Percentiles rank a stretch among this genome's conserved stretches.
Conservation (phyloP, 768 basidiomycete genomes). For the Collybiopsis luxurians region DNA sequence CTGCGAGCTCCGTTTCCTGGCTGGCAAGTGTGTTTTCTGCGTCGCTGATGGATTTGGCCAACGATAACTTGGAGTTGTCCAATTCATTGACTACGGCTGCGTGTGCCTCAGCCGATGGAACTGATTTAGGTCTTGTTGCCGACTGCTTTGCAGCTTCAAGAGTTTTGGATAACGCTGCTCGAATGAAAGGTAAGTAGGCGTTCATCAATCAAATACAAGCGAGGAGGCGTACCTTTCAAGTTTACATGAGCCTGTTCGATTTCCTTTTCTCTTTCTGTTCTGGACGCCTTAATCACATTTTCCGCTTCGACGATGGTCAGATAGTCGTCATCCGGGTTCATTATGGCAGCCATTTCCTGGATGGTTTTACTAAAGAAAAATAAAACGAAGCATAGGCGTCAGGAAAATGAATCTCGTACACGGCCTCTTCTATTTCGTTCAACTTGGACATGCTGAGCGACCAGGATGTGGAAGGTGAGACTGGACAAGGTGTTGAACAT, state of each 20-base stretch:
- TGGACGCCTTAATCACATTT: constrained; percentile 59
- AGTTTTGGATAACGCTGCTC: constrained; percentile 55
- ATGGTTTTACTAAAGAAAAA: constrained; percentile 53
- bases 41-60: constrained; percentile 75
- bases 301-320: constrained; percentile 72
- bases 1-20: constrained; percentile 68
- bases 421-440: constrained; percentile 46
- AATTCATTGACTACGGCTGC: constrained; percentile 59
- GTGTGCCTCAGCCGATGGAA: constrained; percentile 68
- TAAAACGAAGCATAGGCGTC: not conserved
- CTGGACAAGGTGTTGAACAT: no score
- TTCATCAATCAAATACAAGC: not conserved
- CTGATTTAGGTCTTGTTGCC: constrained; percentile 63
- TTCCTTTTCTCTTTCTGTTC: constrained; percentile 59
- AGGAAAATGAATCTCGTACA: constrained; percentile 25
- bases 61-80: constrained; percentile 58
- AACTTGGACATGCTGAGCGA: constrained; percentile 28
- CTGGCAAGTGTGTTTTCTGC: constrained; percentile 61
- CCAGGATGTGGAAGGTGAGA: no score
- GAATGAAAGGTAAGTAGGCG: constrained; percentile 4
- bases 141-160: constrained; percentile 72
- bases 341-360: constrained; percentile 66
- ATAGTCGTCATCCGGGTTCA: constrained; percentile 79
- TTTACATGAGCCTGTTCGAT: constrained; percentile 64
- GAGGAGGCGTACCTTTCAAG: constrained; percentile 49